These are phyloP conservation scores for Ganoderma multipileum DNA, from an alignment of 1,284 basidiomycete genomes.

Conservation along the genomic window DNA sequence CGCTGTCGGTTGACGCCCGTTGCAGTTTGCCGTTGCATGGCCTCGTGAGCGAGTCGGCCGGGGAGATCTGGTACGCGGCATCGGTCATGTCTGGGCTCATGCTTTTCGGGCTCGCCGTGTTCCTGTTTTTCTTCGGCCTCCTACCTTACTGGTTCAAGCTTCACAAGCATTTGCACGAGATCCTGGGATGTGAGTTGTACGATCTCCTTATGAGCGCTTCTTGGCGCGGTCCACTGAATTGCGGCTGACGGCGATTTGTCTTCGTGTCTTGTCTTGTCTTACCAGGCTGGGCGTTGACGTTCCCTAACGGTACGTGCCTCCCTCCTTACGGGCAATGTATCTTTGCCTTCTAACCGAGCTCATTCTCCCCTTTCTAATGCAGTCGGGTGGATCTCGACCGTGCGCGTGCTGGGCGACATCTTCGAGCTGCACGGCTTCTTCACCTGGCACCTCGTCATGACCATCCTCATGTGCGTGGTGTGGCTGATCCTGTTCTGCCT, in stretches of 20 bases:
- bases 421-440: slow-evolving; percentile 49
- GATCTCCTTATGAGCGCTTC: slow-evolving; percentile 4
- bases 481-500: slow-evolving; percentile 51
- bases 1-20: slow-evolving; percentile 12
- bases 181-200: slow-evolving; percentile 52
- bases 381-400: slow-evolving; percentile 56
- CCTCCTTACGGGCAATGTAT: background rate
- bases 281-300: slow-evolving; percentile 54
- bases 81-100: slow-evolving; percentile 49
- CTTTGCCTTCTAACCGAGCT: slow-evolving; percentile 1
- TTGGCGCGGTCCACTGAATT: background rate
- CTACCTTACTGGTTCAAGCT: slow-evolving; percentile 58
- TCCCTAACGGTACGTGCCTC: slow-evolving; percentile 49
- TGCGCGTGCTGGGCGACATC: slow-evolving; percentile 49
- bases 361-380: background rate
- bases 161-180: slow-evolving; percentile 53
- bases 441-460: slow-evolving; percentile 48
- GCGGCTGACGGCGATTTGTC: background rate
- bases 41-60: slow-evolving; percentile 49
- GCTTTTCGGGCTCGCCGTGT: slow-evolving; percentile 55
- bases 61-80: slow-evolving; percentile 55
- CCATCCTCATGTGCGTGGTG: slow-evolving; percentile 45
- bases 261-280: background rate
- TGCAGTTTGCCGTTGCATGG: slow-evolving; percentile 46
- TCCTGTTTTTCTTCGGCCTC: slow-evolving; percentile 53